Percentiles rank a stretch among this genome's conserved stretches.
phyloP scores from a whole-genome alignment of 2,329 filamentous ascomycete genomes.

The Talaromyces verruculosus region DNA sequence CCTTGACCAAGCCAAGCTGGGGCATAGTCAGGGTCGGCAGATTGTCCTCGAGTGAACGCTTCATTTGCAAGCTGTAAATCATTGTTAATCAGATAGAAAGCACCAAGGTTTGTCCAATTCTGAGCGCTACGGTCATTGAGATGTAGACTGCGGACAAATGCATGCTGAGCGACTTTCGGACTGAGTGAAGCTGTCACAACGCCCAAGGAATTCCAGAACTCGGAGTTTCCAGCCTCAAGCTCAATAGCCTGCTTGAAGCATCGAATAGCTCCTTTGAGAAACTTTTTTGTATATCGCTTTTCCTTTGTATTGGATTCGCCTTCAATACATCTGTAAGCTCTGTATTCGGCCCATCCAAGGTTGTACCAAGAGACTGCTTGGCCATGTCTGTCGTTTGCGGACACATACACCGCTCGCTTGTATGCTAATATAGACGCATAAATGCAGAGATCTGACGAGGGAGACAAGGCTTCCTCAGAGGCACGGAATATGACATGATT shows the following conservation, averaged over 20 bases:
- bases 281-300: slow-evolving; percentile 61
- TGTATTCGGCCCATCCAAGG: slow-evolving; percentile 88
- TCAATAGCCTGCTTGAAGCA: slow-evolving; percentile 97
- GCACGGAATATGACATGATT: slow-evolving; percentile 38
- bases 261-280: slow-evolving; percentile 76
- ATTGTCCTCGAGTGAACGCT: slow-evolving; percentile 86
- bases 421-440: slow-evolving; percentile 77
- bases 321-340: slow-evolving; percentile 67
- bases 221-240: slow-evolving; percentile 85
- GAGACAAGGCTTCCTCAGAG: slow-evolving; percentile 31
- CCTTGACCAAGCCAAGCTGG: slow-evolving; percentile 94
- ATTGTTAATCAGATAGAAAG: slow-evolving; percentile 78
- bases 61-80: slow-evolving; percentile 85
- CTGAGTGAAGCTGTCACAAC: slow-evolving; percentile 86
- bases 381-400: slow-evolving; percentile 73
- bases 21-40: slow-evolving; percentile 88
- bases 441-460: slow-evolving; percentile 56
- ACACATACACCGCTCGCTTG: slow-evolving; percentile 77
- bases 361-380: slow-evolving; percentile 98
- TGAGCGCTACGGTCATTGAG: slow-evolving; percentile 83
- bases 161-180: slow-evolving; percentile 84
- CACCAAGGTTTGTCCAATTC: slow-evolving; percentile 87
- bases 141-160: slow-evolving; percentile 88
- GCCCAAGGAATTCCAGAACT: slow-evolving; percentile 96
- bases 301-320: slow-evolving; percentile 36